A percentile compares a stretch with the other conserved stretches of the same genome.
Conservation (phyloP, 352 stramenopile species). For the Globisporangium barbulae region DNA sequence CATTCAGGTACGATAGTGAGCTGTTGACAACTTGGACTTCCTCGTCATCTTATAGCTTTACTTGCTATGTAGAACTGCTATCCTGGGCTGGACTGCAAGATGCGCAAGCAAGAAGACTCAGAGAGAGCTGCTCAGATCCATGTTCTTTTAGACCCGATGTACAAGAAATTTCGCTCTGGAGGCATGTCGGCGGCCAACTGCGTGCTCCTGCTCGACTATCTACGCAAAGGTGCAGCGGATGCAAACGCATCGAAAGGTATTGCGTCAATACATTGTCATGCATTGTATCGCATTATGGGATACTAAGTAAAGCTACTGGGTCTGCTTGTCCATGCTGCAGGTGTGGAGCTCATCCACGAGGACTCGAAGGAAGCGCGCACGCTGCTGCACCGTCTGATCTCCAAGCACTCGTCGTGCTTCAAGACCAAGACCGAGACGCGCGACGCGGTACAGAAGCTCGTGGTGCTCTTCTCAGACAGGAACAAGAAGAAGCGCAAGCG, state of each 20-base stretch:
- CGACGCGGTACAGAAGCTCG: slow-evolving; percentile 36
- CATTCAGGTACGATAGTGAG: slow-evolving; percentile 46
- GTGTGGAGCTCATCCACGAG: slow-evolving; percentile 53
- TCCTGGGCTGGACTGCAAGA: slow-evolving; percentile 61
- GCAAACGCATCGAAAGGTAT: slow-evolving; percentile 32
- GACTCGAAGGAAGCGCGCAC: slow-evolving; percentile 65
- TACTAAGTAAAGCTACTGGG: not conserved
- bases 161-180: slow-evolving; percentile 58
- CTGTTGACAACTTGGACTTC: not conserved
- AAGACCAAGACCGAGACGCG: slow-evolving; percentile 63
- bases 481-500: slow-evolving; percentile 74
- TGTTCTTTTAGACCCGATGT: slow-evolving; percentile 61
- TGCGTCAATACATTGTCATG: not conserved
- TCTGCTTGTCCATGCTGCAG: slow-evolving; percentile 18
- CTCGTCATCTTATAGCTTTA: not conserved
- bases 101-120: slow-evolving; percentile 23
- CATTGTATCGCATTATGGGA: not conserved
- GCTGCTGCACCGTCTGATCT: slow-evolving; percentile 57
- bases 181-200: slow-evolving; percentile 51
- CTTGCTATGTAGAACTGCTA: slow-evolving; percentile 45
- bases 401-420: slow-evolving; percentile 49
- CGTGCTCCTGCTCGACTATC: slow-evolving; percentile 41
- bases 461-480: slow-evolving; percentile 61
- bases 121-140: slow-evolving; percentile 32
- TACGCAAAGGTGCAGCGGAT: slow-evolving; percentile 51